phyloP scores from a whole-genome alignment of 2,329 filamentous ascomycete genomes.

The Apiospora malaysiana region DNA sequence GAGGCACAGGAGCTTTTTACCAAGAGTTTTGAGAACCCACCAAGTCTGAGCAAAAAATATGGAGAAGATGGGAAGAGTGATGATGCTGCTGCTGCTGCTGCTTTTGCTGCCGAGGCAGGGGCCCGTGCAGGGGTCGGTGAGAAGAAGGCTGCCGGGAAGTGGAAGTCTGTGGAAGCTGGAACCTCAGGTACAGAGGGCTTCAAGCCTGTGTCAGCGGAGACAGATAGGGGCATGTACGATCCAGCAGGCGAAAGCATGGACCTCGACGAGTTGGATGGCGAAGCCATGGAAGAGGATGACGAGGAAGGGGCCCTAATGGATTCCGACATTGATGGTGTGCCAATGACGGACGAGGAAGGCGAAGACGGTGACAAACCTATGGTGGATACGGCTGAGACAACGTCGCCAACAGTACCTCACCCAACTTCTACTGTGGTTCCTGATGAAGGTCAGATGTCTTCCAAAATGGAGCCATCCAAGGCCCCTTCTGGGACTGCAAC shows the following conservation, averaged over 20 bases:
- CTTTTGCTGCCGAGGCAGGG: conserved; percentile 38
- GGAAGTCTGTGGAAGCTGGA: conserved; percentile 57
- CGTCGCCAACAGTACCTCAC: conserved; percentile 23
- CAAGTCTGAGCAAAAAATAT: conserved; percentile 49
- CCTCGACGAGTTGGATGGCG: conserved; percentile 47
- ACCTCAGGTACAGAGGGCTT: conserved; percentile 37
- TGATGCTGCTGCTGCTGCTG: not conserved
- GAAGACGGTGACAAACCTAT: conserved; percentile 44
- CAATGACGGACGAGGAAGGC: conserved; percentile 45
- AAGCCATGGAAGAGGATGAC: conserved; percentile 53
- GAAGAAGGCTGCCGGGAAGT: conserved; percentile 37
- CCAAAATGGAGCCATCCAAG: conserved; percentile 30
- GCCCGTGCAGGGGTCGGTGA: conserved; percentile 18
- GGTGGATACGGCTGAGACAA: conserved; percentile 37
- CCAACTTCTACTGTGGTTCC: not conserved
- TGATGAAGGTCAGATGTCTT: not conserved
- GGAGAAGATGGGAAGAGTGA: conserved; percentile 43
- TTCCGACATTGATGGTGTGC: conserved; percentile 53
- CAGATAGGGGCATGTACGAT: conserved; percentile 42
- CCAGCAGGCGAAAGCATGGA: conserved; percentile 46
- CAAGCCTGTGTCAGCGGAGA: conserved; percentile 32
- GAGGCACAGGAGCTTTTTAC: conserved; percentile 76
- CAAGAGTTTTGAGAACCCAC: conserved; percentile 73
- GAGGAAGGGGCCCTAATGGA: conserved; percentile 51
- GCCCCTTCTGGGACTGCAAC: conserved; percentile 32